These are phyloP conservation scores for Osmozyma mogii DNA, from an alignment of 805 yeast genomes.

Conservation along the genomic window DNA sequence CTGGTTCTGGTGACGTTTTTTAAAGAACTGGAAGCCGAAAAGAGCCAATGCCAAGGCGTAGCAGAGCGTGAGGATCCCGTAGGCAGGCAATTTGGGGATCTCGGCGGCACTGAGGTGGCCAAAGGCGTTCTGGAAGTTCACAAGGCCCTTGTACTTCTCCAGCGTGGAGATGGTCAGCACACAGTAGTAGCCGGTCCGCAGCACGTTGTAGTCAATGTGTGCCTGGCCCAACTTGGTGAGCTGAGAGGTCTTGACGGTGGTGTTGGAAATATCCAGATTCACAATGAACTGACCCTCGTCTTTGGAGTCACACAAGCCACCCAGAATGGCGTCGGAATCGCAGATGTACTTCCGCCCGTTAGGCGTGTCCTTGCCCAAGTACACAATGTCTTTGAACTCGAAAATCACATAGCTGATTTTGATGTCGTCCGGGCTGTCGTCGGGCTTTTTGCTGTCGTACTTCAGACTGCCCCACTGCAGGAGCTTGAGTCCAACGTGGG, in stretches of 20 bases:
- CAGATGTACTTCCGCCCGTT: slow-evolving; percentile 54
- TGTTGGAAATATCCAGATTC: slow-evolving; percentile 35
- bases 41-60: slow-evolving; percentile 77
- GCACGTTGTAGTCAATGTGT: slow-evolving; percentile 54
- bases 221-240: slow-evolving; percentile 53
- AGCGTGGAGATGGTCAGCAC: slow-evolving; percentile 53
- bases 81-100: slow-evolving; percentile 83
- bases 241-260: slow-evolving; percentile 49
- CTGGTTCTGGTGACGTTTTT: slow-evolving; percentile 67
- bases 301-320: slow-evolving; percentile 41
- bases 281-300: slow-evolving; percentile 61
- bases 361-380: slow-evolving; percentile 47
- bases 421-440: slow-evolving; percentile 27
- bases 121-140: slow-evolving; percentile 83
- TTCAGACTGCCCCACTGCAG: slow-evolving; percentile 21
- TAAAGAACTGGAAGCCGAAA: slow-evolving; percentile 79
- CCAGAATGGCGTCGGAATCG: slow-evolving; percentile 55
- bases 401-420: slow-evolving; percentile 64
- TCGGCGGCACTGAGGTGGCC: slow-evolving; percentile 87
- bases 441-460: slow-evolving; percentile 16
- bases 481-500: slow-evolving; percentile 33
- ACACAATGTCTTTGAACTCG: slow-evolving; percentile 71
- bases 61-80: slow-evolving; percentile 75
- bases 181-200: slow-evolving; percentile 86
- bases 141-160: slow-evolving; percentile 53